A percentile compares a stretch with the other conserved stretches of the same genome.
Conservation (phyloP, 202 grass and related monocot species). For the Alloteropsis angusta region DNA sequence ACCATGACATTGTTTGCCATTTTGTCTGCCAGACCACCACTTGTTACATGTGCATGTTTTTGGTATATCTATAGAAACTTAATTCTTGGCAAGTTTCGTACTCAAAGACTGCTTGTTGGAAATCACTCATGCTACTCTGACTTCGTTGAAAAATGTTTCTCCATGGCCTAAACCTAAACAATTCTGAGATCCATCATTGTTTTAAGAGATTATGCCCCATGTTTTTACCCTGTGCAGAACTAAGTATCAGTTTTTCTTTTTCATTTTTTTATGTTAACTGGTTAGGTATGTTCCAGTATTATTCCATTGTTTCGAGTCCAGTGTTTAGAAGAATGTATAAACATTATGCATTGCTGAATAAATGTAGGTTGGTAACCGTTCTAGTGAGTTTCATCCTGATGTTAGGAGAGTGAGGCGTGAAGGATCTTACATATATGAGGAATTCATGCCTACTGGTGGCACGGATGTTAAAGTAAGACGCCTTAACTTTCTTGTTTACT, state of each 20-base stretch:
- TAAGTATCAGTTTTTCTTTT: constrained; percentile 9
- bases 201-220: background rate
- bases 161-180: background rate
- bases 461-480: constrained; percentile 94
- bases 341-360: constrained; percentile 19
- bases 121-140: background rate
- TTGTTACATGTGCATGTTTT: background rate
- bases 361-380: constrained; percentile 94
- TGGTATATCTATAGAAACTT: background rate
- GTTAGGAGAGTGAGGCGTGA: constrained; percentile 86
- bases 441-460: constrained; percentile 99
- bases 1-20: background rate
- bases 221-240: constrained; percentile 10
- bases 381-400: constrained; percentile 99
- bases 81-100: background rate
- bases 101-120: background rate
- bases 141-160: background rate
- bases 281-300: constrained; percentile 6
- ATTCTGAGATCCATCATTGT: background rate
- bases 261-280: background rate
- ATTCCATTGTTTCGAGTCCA: background rate
- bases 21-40: background rate
- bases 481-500: constrained; percentile 14
- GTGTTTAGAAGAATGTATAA: constrained; percentile 19
- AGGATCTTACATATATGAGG: constrained; percentile 99